These are phyloP conservation scores for Penicillium nucicola DNA, from an alignment of 495 filamentous ascomycete species.

Conservation along the genomic window DNA sequence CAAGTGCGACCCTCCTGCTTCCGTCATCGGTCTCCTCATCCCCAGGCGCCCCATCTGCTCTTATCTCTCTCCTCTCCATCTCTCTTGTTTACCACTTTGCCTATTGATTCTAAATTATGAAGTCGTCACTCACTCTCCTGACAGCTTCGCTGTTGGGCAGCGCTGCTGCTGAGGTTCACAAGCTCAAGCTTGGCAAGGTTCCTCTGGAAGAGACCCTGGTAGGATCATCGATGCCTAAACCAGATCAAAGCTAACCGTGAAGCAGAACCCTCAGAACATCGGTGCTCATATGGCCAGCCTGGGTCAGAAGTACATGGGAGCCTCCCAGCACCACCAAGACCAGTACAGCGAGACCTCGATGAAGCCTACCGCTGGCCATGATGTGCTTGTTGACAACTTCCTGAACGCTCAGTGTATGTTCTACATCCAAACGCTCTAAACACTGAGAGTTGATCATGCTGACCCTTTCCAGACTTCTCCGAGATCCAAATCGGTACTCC, in stretches of 20 bases:
- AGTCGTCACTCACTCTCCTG: conserved; percentile 69
- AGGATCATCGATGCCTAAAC: conserved; percentile 31
- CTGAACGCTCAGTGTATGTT: conserved; percentile 95
- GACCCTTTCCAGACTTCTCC: conserved; percentile 74
- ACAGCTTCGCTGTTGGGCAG: conserved; percentile 82
- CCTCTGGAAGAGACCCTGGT: conserved; percentile 90
- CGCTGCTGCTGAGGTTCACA: conserved; percentile 80
- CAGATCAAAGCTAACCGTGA: conserved; percentile 13
- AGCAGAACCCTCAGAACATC: conserved; percentile 72
- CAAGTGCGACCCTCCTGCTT: conserved; percentile 15
- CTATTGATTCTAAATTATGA: conserved; percentile 59
- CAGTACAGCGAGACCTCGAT: conserved; percentile 75
- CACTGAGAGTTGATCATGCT: conserved; percentile 7
- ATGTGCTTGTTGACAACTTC: conserved; percentile 93
- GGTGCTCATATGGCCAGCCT: conserved; percentile 75
- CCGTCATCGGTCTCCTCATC: conserved; percentile 24
- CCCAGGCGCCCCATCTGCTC: conserved; percentile 16
- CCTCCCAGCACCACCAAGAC: conserved; percentile 59
- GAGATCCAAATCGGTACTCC: conserved; percentile 91
- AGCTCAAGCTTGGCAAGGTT: conserved; percentile 95
- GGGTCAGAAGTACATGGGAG: conserved; percentile 83
- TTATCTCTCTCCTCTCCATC: conserved; percentile 19
- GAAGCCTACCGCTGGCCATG: conserved; percentile 66
- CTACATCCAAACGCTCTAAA: not conserved
- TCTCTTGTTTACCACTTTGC: conserved; percentile 14